Evolutionary conservation across 2,329 filamentous ascomycete genomes (phyloP).

Genomic region (Sarocladium oryzae): DNA sequence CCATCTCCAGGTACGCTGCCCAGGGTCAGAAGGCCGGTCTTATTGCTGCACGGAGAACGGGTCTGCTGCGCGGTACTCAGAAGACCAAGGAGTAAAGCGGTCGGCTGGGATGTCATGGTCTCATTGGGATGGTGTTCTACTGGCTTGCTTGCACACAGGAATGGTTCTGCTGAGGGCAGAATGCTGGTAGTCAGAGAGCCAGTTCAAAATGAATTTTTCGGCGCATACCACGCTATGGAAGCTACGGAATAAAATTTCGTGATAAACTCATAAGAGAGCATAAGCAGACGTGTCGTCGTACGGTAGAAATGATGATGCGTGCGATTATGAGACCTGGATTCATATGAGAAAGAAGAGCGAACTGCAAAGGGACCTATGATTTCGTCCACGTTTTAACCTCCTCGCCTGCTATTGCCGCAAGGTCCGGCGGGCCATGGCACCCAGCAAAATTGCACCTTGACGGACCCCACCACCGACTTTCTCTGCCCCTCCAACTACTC

Average conservation of each 20-base stretch:
- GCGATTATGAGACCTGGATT: no score
- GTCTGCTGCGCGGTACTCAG: conserved; percentile 99
- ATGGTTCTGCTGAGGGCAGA: conserved; percentile 42
- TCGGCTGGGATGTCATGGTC: conserved; percentile 42
- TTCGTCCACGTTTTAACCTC: neutral
- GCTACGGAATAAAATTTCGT: conserved; percentile 6
- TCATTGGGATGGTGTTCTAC: conserved; percentile 61
- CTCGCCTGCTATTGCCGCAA: conserved; percentile 2
- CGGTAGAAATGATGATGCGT: no score
- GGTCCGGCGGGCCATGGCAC: neutral
- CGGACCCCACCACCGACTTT: conserved; percentile 8
- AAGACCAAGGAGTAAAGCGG: conserved; percentile 90
- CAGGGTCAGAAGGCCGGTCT: conserved; percentile 99
- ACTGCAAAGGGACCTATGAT: no score
- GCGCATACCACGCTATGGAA: conserved; percentile 25
- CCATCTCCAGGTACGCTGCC: conserved; percentile 95
- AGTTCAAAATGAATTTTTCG: conserved; percentile 38
- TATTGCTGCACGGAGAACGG: conserved; percentile 98
- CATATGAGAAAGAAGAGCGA: no score
- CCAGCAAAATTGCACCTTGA: conserved; percentile 11
- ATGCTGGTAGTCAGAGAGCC: conserved; percentile 42
- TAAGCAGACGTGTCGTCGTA: no score
- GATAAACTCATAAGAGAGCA: neutral
- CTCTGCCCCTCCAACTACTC: conserved; percentile 19
- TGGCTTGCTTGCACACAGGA: conserved; percentile 49